Percentiles rank a stretch among this genome's conserved stretches.
phyloP scores from a whole-genome alignment of 139 green algal species.

The Chlorella sp. region DNA sequence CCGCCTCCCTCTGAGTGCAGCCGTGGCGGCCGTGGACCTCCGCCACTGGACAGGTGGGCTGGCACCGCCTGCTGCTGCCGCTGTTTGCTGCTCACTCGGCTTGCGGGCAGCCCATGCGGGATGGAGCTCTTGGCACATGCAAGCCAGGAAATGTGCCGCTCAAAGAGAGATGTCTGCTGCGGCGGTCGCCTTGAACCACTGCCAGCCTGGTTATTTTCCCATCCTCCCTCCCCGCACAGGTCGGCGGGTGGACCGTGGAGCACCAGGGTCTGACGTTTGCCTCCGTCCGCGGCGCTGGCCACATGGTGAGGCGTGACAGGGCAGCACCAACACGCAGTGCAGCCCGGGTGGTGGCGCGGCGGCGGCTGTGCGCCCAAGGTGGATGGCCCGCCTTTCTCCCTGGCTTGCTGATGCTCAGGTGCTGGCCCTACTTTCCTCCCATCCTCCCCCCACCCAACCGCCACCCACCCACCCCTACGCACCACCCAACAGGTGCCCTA shows the following conservation, averaged over 20 bases:
- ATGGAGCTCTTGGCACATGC: neutral
- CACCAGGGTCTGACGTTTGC: constrained; percentile 77
- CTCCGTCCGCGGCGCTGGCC: constrained; percentile 74
- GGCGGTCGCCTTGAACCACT: neutral
- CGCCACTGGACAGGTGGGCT: constrained; percentile 47
- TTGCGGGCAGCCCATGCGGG: neutral
- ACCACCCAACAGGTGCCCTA: constrained; percentile 56
- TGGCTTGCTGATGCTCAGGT: too few species aligned
- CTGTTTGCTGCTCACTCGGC: neutral
- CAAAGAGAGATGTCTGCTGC: neutral
- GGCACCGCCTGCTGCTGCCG: neutral
- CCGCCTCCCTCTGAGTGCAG: neutral
- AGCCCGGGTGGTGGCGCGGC: neutral
- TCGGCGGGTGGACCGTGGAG: constrained; percentile 62
- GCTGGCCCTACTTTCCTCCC: neutral
- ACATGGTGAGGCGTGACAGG: constrained; percentile 60
- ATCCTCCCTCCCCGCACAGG: constrained; percentile 1
- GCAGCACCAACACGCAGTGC: neutral
- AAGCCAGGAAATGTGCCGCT: neutral
- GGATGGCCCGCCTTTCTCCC: too few species aligned
- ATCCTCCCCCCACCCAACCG: too few species aligned
- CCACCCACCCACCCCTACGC: too few species aligned
- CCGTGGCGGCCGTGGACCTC: constrained; percentile 51
- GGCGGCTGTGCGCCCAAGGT: neutral
- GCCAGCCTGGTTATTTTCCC: neutral